phyloP scores from a whole-genome alignment of 2,329 filamentous ascomycete species.

The Zymoseptoria crescenta region DNA sequence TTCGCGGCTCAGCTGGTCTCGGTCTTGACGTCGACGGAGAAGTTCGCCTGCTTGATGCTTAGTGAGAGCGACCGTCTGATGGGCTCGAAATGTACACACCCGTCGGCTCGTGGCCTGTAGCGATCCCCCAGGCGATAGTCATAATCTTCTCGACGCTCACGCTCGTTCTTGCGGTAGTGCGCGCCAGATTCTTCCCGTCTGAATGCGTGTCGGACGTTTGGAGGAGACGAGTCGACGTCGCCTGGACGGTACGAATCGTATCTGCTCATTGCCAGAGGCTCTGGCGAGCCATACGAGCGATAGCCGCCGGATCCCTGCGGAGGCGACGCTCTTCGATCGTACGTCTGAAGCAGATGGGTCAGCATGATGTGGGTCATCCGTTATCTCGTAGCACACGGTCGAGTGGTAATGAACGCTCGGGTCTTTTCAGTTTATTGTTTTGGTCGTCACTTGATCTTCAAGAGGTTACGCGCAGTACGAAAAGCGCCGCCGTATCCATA shows the following conservation, averaged over 20 bases:
- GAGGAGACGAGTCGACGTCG: background rate
- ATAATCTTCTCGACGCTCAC: background rate
- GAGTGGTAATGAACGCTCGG: constrained; percentile 43
- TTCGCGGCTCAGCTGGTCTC: background rate
- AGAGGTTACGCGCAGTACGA: constrained; percentile 19
- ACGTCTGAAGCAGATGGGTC: background rate
- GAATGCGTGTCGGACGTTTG: background rate
- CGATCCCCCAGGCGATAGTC: background rate
- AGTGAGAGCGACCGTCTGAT: background rate
- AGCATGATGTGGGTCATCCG: background rate
- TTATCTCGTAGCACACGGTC: background rate
- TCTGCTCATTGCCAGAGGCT: background rate
- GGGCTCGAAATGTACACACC: background rate
- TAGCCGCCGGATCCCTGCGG: background rate
- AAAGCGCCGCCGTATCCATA: constrained; percentile 35
- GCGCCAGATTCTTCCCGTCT: background rate
- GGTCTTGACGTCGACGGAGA: background rate
- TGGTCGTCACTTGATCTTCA: constrained; percentile 16
- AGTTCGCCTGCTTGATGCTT: background rate
- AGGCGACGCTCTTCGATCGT: background rate
- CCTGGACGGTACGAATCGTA: background rate
- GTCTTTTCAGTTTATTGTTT: constrained; percentile 62
- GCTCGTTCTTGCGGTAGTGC: background rate
- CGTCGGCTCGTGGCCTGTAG: background rate
- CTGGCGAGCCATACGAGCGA: background rate